Conservation (phyloP, 1,284 basidiomycete species). For the Cutaneotrichosporon cyanovorans region DNA sequence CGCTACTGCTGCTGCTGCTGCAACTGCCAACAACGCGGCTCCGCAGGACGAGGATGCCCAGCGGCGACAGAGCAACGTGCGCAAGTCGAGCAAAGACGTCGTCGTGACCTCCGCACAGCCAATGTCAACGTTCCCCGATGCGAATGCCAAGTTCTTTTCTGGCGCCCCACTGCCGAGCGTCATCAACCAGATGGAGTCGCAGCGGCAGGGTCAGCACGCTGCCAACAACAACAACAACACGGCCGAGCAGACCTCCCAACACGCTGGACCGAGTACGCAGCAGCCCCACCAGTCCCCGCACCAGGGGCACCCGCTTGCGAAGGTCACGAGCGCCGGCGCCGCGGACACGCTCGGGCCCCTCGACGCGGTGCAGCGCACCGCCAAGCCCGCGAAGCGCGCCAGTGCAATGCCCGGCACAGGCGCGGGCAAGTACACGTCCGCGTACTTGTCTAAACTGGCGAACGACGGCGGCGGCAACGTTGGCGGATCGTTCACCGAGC, state of each 20-base stretch:
- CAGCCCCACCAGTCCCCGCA: not conserved
- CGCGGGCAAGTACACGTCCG: conserved; percentile 25
- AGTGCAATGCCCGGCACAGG: conserved; percentile 34
- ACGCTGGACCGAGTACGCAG: conserved; percentile 1
- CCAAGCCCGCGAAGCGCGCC: conserved; percentile 32
- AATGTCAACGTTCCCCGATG: conserved; percentile 55
- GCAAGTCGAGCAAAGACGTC: conserved; percentile 56
- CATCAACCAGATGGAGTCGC: conserved; percentile 40
- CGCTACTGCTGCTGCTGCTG: not conserved
- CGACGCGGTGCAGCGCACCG: conserved; percentile 14
- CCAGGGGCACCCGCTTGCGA: not conserved
- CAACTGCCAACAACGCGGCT: no score
- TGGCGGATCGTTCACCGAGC: conserved; percentile 24
- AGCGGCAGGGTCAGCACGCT: conserved; percentile 13
- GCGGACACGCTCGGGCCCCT: conserved; percentile 6
- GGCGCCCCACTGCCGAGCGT: conserved; percentile 45
- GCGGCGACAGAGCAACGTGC: conserved; percentile 27
- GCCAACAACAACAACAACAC: not conserved
- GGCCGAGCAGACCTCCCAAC: no score
- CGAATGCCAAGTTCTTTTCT: conserved; percentile 56
- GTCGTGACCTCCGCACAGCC: conserved; percentile 54
- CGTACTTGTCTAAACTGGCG: conserved; percentile 38
- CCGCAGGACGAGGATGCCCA: conserved; percentile 10
- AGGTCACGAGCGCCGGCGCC: conserved; percentile 2
- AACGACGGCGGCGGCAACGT: conserved; percentile 21